These are phyloP conservation scores for Capronia epimyces DNA, from an alignment of 2,329 filamentous ascomycete species.

Conservation along the genomic window DNA sequence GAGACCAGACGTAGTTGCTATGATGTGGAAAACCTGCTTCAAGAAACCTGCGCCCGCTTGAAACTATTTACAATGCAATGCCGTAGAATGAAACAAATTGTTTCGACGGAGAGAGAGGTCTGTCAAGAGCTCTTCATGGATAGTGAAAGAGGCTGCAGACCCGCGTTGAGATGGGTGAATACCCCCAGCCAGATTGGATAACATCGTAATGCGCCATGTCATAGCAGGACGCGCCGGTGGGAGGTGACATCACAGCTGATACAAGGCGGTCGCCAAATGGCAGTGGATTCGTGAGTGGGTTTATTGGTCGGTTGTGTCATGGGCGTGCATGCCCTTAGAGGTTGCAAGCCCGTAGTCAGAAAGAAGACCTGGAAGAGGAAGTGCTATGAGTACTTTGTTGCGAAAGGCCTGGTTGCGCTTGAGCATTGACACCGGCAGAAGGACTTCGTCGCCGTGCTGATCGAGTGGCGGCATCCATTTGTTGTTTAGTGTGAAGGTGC, in stretches of 20 bases:
- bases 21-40: too few species aligned
- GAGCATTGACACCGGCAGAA: slow-evolving; percentile 16
- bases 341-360: too few species aligned
- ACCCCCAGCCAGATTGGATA: too few species aligned
- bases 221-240: too few species aligned
- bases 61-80: background rate
- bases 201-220: too few species aligned
- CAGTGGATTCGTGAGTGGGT: background rate
- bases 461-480: slow-evolving; percentile 56
- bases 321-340: too few species aligned
- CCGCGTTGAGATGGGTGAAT: too few species aligned
- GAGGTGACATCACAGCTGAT: background rate
- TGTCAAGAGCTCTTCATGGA: too few species aligned
- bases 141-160: too few species aligned
- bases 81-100: too few species aligned
- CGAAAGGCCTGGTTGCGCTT: slow-evolving; percentile 13
- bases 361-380: slow-evolving; percentile 24
- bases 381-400: slow-evolving; percentile 21
- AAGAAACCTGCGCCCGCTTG: background rate
- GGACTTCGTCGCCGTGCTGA: slow-evolving; percentile 38
- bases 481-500: slow-evolving; percentile 60
- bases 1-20: too few species aligned
- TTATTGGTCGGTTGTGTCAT: background rate
- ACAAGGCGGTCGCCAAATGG: background rate
- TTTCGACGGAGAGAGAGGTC: too few species aligned